Conservation (phyloP, 2,329 filamentous ascomycete species). For the Raffaelea albimanens region DNA sequence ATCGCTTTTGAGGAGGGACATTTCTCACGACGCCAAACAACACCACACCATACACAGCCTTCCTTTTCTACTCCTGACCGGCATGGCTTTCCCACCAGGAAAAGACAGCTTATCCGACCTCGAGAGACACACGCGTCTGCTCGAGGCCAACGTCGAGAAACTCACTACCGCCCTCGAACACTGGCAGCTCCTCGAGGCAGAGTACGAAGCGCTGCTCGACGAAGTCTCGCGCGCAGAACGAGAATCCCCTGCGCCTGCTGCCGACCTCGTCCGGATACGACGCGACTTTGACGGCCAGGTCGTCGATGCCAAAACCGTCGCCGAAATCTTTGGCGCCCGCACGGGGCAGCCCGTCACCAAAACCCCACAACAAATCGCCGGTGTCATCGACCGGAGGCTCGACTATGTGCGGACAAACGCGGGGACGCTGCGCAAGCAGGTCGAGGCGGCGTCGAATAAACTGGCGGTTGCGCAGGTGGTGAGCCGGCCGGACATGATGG, state of each 20-base stretch:
- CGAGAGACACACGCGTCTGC: slow-evolving; percentile 62
- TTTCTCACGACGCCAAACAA: too few relatives aligned
- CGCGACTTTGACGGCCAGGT: slow-evolving; percentile 53
- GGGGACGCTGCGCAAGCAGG: slow-evolving; percentile 60
- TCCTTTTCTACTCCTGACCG: too few relatives aligned
- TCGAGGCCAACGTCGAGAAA: slow-evolving; percentile 67
- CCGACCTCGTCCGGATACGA: slow-evolving; percentile 49
- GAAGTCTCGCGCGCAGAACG: slow-evolving; percentile 46
- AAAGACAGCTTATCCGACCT: slow-evolving; percentile 54
- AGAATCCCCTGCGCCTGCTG: slow-evolving; percentile 26
- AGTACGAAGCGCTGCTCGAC: slow-evolving; percentile 84
- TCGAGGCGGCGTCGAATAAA: slow-evolving; percentile 60
- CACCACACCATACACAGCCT: too few relatives aligned
- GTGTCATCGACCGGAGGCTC: slow-evolving; percentile 62
- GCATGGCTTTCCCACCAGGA: too few relatives aligned
- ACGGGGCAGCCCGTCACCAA: slow-evolving; percentile 28
- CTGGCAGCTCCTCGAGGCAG: slow-evolving; percentile 85
- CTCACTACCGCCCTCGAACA: slow-evolving; percentile 69
- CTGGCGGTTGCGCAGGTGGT: slow-evolving; percentile 53
- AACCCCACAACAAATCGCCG: slow-evolving; percentile 53
- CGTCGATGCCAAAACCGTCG: slow-evolving; percentile 47
- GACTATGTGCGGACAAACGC: slow-evolving; percentile 87
- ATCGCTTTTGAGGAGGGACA: too few relatives aligned
- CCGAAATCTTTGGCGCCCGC: slow-evolving; percentile 35
- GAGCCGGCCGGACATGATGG: slow-evolving; percentile 44